phyloP scores from a whole-genome alignment of 805 yeast species.

The Candida boleticola region DNA sequence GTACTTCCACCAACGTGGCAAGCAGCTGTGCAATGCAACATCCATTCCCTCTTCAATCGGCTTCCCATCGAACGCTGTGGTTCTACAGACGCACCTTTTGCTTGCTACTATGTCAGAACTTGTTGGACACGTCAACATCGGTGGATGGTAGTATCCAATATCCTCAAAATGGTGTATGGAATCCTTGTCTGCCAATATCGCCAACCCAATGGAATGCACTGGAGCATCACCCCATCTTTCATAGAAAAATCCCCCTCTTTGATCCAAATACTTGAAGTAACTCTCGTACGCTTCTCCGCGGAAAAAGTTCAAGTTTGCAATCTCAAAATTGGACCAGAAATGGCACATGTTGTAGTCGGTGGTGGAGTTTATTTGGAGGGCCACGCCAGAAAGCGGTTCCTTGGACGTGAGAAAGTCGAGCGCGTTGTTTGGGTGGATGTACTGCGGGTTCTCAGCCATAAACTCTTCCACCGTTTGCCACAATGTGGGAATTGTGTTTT shows the following conservation, averaged over 20 bases:
- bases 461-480: slow-evolving; percentile 50
- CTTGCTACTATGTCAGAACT: slow-evolving; percentile 29
- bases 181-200: slow-evolving; percentile 32
- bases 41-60: slow-evolving; percentile 30
- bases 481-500: slow-evolving; percentile 50
- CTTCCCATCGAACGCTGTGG: slow-evolving; percentile 14
- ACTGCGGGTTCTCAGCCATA: slow-evolving; percentile 43
- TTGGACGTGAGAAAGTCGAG: slow-evolving; percentile 45
- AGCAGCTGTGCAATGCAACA: slow-evolving; percentile 58
- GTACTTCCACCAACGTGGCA: slow-evolving; percentile 73
- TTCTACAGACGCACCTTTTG: slow-evolving; percentile 39
- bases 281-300: slow-evolving; percentile 44
- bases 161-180: slow-evolving; percentile 45
- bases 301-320: slow-evolving; percentile 50
- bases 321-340: slow-evolving; percentile 66
- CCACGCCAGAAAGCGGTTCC: slow-evolving; percentile 32
- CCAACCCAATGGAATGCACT: slow-evolving; percentile 39
- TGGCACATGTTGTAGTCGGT: slow-evolving; percentile 56
- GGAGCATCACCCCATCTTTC: slow-evolving; percentile 64
- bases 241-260: slow-evolving; percentile 52
- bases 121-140: slow-evolving; percentile 41
- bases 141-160: slow-evolving; percentile 43
- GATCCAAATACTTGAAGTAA: slow-evolving; percentile 46
- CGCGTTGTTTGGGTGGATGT: slow-evolving; percentile 47
- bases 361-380: slow-evolving; percentile 18